Evolutionary conservation across 2,329 filamentous ascomycete species (phyloP), one percentile per base, ranked within the genome.

Genomic region (Arthroderma sp.): DNA sequence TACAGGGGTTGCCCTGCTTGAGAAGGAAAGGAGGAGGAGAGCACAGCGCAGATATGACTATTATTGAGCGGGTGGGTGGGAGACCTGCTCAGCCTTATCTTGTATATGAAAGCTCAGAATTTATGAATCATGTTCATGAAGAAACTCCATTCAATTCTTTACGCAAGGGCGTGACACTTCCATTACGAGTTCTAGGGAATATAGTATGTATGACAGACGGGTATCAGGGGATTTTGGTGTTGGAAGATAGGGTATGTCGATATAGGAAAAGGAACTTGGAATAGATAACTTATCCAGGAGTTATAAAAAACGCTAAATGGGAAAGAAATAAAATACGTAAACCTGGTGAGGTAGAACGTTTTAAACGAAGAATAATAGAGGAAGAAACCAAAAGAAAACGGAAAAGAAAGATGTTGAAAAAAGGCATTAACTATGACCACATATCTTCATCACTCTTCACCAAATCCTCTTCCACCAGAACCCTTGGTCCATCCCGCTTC

Each of bases 361-460:
- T 9, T 11, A 33, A 19, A 25, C 31, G 23, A 51, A 28, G 23
- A 6, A 19, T 31, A 31, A 7, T 31, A 31, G 28, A 31, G 28
- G 28, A 31, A 31, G n/a, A 31, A 31, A 31, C 28, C 28, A 19
- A 19, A 51, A 51, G 25, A 31, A 51, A 15, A 33, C 15, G 19
- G 25, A 19, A 8, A n/a, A n/a, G n/a, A n/a, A n/a, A n/a, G n/a
- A n/a, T n/a, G n/a, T n/a, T n/a, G n/a, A n/a, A n/a, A 44, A 25
- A 44, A 28, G 13, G 15, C 4, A 31, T 35, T 31, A 51, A 21
- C 44, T 51, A 51, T 51, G 44, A 51, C 76, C 75, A 77, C 63
- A 77, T 70, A 56, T 77, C 75, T 39, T 69, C 63, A 52, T 76
- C 73, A 58, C 67, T 70, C 63, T 71, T 69, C 1, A 78, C 76